Evolutionary conservation across 1,284 basidiomycete species (phyloP), one percentile per base, ranked within the genome.

Genomic region (Leccinum griseonigrum): DNA sequence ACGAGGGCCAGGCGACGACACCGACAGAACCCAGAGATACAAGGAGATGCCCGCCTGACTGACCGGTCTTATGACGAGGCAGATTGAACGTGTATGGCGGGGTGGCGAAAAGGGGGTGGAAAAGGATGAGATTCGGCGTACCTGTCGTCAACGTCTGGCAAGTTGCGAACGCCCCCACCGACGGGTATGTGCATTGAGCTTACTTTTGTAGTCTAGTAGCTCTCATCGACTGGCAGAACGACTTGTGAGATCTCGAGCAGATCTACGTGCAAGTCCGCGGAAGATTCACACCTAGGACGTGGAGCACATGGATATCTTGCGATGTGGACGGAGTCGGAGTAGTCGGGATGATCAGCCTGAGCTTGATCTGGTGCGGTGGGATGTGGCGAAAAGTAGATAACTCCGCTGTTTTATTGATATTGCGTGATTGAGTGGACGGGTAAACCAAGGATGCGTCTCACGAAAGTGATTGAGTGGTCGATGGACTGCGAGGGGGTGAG

Each of bases 281-380:
- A 68, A 71, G 71, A 71, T 74, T 71, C 69, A 74, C 69, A 56
- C 36, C 34, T 58, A 65, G 54, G 69, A 71, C 62, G 58, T 60
- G 67, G 53, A 64, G 40, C 69, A 66, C 71, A 71, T 74, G 69
- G 72, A 68, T 72, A 66, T 72, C 70, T 69, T 70, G 72, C 69
- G 69, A 72, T 68, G 60, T 67, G 59, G 65, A 56, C 69, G 69
- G 69, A 70, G 67, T 72, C 70, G 71, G 71, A 63, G 71, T 34
- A 29, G 68, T 57, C 65, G 63, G 67, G 57, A 51, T 67, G 71
- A 71, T 72, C 71, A 71, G 55, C 62, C 50, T 29, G 31, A 0
- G 61, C 66, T 69, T 65, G 60, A 73, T 67, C 62, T 70, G 71
- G 69, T 52, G 52, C 58, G 61, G 62, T 69, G 58, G 68, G 40